A percentile compares a stretch with the other conserved stretches of the same genome.
phyloP scores from a whole-genome alignment of 306 rosid species.

The Trifolium repens region DNA sequence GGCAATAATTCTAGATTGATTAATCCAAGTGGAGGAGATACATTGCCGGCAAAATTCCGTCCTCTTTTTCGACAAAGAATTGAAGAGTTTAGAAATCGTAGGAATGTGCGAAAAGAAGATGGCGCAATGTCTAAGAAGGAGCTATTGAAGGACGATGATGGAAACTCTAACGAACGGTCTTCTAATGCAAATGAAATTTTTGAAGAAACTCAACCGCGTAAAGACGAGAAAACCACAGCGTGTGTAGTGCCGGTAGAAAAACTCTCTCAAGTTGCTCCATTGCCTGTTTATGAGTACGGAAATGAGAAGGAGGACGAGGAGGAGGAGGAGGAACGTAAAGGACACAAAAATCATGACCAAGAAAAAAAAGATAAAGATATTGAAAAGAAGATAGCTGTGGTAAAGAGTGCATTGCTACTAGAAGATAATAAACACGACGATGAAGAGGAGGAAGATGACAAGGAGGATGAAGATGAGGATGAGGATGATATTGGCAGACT shows the following conservation, averaged over 20 bases:
- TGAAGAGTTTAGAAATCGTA: constrained; percentile 50
- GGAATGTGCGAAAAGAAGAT: neutral
- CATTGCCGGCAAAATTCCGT: constrained; percentile 49
- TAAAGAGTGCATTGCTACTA: neutral
- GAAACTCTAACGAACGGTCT: neutral
- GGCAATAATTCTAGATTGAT: constrained; percentile 49
- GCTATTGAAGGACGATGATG: constrained; percentile 41
- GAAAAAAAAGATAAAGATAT: constrained; percentile 6
- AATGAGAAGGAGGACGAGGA: neutral
- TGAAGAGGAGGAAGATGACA: neutral
- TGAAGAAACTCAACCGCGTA: constrained; percentile 2
- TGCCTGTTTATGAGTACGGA: neutral
- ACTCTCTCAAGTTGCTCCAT: constrained; percentile 43
- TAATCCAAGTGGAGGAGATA: constrained; percentile 42
- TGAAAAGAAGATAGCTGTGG: neutral
- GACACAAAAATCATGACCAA: neutral
- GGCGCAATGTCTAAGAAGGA: constrained; percentile 44
- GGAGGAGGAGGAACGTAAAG: neutral
- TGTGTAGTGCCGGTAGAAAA: neutral
- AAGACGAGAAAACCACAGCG: neutral
- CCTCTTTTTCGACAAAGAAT: constrained; percentile 46
- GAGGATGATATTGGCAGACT: constrained; percentile 24
- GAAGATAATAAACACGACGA: constrained; percentile 13
- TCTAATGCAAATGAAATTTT: constrained; percentile 1
- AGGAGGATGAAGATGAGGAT: constrained; percentile 3